Conservation (phyloP, 75 land plant species). For the Selaginella moellendorffii region DNA sequence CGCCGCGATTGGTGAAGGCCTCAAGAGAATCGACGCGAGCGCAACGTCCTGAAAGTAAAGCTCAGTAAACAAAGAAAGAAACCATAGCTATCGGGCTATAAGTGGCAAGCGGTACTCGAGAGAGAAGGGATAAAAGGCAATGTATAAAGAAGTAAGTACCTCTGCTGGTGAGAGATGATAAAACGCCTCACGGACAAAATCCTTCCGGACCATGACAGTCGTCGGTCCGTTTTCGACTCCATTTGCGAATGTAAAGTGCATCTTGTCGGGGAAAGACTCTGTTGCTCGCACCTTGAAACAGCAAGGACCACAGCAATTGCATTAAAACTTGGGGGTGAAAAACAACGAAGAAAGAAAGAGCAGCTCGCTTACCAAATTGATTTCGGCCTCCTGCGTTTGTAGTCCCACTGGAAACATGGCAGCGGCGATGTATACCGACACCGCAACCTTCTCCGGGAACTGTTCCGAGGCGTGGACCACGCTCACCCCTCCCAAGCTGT, state of each 20-base stretch:
- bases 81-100: too few relatives aligned
- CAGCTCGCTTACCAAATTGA: slow-evolving; percentile 1
- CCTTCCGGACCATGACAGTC: neutral
- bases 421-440: slow-evolving; percentile 4
- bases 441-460: slow-evolving; percentile 3
- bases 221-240: neutral
- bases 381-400: slow-evolving; percentile 1
- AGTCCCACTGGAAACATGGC: neutral
- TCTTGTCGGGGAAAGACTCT: neutral
- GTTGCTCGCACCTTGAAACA: neutral
- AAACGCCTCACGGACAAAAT: neutral
- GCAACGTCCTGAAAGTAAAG: slow-evolving; percentile 24
- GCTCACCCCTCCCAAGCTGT: slow-evolving; percentile 5
- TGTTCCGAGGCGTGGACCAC: neutral
- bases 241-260: neutral
- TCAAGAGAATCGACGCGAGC: slow-evolving; percentile 18
- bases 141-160: neutral
- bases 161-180: neutral
- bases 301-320: too few relatives aligned
- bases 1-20: slow-evolving; percentile 11
- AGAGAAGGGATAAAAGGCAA: too few relatives aligned
- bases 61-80: too few relatives aligned
- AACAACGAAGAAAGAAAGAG: too few relatives aligned
- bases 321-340: too few relatives aligned
- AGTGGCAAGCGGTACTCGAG: too few relatives aligned